Base-by-base conservation (phyloP, 805 yeast genomes). In the Nakazawaea ambrosiae region DNA sequence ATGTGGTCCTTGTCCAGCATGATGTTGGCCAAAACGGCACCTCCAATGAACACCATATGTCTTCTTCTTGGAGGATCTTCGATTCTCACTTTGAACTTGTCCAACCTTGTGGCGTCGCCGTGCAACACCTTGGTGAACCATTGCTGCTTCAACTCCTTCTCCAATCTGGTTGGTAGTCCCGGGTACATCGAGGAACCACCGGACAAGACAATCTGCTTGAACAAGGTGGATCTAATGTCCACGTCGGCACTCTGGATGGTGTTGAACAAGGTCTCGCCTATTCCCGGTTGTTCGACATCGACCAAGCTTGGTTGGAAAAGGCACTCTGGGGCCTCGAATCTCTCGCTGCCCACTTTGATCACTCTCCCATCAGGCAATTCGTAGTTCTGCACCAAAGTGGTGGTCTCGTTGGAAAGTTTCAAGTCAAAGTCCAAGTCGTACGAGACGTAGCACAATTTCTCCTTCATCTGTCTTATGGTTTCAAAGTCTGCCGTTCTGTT, bases 161-260 rank as follows among this genome's bases (percentile, higher is more conserved):
- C 97, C 49, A 92, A 68, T 53, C 98, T 74, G 10, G 96, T 83
- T 15, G 98, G 98, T 49, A 92, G 73, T 22, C 98, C 98, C 2
- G 98, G 97, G 57, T 92, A 92, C 98, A 92, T 92, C 36, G 95
- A 83, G 1, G 97, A 89, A 41, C 98, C 98, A 57, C 98, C 98
- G 5, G 96, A 85, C 31, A 92, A 72, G 20, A 92, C 97, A 57
- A 92, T 84, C 2, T 96, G 95, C 54, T 82, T 85, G 65, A 75
- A 92, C 43, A 92, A 70, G 1, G 96, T 74, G 5, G 95, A 71
- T 63, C 97, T 79, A 37, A 92, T 76, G 57, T 92, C 98, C 34
- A 92, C 82, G 55, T 92, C 97, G 30, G 97, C 96, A 5, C 89
- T 66, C 68, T 92, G 97, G 47, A 92, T 80, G 3, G 96, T 86